phyloP scores from a whole-genome alignment of 805 yeast genomes.

The Starmerella lactis-condensi region DNA sequence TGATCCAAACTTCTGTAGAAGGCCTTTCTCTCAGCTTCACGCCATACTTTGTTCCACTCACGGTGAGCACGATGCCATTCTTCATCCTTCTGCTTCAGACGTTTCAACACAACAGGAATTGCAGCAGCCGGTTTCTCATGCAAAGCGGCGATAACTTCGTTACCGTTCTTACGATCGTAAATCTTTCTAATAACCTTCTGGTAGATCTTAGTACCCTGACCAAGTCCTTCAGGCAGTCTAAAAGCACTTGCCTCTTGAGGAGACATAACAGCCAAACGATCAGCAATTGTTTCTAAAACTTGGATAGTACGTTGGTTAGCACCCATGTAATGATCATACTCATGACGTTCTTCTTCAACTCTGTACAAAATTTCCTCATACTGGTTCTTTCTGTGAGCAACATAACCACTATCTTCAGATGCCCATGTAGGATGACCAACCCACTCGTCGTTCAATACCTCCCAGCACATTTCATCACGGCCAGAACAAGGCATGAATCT shows the following conservation, averaged over 20 bases:
- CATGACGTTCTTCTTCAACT: conserved; percentile 94
- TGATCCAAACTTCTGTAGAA: conserved; percentile 89
- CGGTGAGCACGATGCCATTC: conserved; percentile 97
- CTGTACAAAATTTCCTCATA: conserved; percentile 90
- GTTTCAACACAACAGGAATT: conserved; percentile 76
- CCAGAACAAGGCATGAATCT: conserved; percentile 96
- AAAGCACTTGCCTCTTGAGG: conserved; percentile 72
- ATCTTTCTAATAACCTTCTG: conserved; percentile 83
- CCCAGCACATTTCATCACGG: conserved; percentile 98
- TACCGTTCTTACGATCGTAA: conserved; percentile 86
- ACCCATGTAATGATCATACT: conserved; percentile 90
- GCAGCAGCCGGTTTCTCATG: conserved; percentile 92
- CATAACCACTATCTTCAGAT: conserved; percentile 94
- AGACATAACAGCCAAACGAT: conserved; percentile 81
- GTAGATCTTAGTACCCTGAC: conserved; percentile 85
- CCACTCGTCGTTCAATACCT: conserved; percentile 95
- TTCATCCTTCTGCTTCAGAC: conserved; percentile 93
- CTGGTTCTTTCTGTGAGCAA: conserved; percentile 96
- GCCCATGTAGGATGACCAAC: conserved; percentile 99
- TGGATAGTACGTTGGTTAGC: conserved; percentile 88
- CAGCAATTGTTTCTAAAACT: conserved; percentile 85
- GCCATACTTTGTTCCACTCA: conserved; percentile 98
- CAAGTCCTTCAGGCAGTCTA: conserved; percentile 81
- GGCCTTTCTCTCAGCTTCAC: conserved; percentile 91
- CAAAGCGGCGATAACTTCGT: conserved; percentile 86